Evolutionary conservation across 2,329 filamentous ascomycete genomes (phyloP), one percentile per base, ranked within the genome.

Genomic region (Trichoderma cornu-damae): DNA sequence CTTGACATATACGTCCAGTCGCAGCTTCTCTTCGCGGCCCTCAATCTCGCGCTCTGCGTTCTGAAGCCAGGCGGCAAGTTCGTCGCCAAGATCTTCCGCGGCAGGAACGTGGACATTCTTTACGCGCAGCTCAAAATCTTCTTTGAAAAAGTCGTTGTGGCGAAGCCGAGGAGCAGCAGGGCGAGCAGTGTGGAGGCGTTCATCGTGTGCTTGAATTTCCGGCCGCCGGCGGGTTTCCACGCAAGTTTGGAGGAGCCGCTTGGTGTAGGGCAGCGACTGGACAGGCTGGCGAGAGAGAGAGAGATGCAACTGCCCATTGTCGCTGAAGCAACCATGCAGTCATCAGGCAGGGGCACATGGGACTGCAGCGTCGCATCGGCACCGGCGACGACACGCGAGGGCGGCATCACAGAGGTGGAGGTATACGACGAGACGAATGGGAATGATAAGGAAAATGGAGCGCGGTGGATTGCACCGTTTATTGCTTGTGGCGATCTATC

Each of bases 1-100:
- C 83, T 99, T 34, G 94, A 99, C 73, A 97, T 97, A 64, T 99
- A 99, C 73, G 89, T 99, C 16, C 94, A 99, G 74, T 92, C 89
- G 7, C 94, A 97, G 73, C 81, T 99, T 7, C 86, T 99, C 49
- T 96, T 95, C 72, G 90, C 93, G 0, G 94, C 94, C 0, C 82
- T 99, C 18, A 96, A 96, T 70, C 83, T 99, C 2, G 91, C 94
- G 0, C 83, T 96, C 11, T 96, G 93, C 69, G 91, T 99, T 11
- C 82, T 99, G 20, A 88, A 89, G 59, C 92, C 92, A 0, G 94
- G 94, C 42, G 94, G 94, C 61, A 96, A 90, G 68, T 99, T 99
- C 66, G 93, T 99, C 6, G 94, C 94, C 59, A 99, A 99, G 77
- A 96, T 99, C 60, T 99, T 99, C 76, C 79, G 94, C 14, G 92